phyloP scores from a whole-genome alignment of 1,284 basidiomycete species.

The Trichosporon sp. region DNA sequence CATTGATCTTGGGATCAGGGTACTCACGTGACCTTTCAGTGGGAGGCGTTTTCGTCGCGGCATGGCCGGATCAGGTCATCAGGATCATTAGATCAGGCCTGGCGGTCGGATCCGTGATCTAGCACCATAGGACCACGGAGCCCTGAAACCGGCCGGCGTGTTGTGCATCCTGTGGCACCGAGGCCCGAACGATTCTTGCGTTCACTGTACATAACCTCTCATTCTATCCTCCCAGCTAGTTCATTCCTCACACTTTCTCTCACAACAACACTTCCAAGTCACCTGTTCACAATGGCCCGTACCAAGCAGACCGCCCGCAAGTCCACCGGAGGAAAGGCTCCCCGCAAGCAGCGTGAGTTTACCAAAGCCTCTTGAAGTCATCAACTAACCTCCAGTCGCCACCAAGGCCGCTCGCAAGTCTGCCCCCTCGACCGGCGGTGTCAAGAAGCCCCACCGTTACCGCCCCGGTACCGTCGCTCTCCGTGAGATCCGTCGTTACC shows the following conservation, averaged over 20 bases:
- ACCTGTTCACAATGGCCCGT: constrained; percentile 49
- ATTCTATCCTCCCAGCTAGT: background rate
- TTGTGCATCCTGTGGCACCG: constrained; percentile 39
- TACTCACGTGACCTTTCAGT: no score
- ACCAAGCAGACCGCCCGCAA: constrained; percentile 66
- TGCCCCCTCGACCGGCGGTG: constrained; percentile 61
- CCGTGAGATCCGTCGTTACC: constrained; percentile 64
- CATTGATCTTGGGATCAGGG: no score
- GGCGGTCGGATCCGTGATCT: background rate
- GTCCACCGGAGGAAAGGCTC: constrained; percentile 63
- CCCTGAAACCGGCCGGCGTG: constrained; percentile 43
- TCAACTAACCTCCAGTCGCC: constrained; percentile 44
- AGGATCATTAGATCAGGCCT: no score
- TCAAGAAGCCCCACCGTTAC: constrained; percentile 67
- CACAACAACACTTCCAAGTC: constrained; percentile 21
- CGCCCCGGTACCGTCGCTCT: constrained; percentile 63
- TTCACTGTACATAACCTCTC: background rate
- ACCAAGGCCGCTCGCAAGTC: constrained; percentile 61
- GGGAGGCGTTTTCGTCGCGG: no score
- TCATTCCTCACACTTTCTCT: constrained; percentile 19
- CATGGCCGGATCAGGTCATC: no score
- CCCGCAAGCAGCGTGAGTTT: constrained; percentile 58
- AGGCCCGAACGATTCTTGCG: constrained; percentile 34
- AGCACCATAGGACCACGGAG: background rate
- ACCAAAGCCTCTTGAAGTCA: background rate